Evolutionary conservation across 192 early-diverging fungal species (phyloP).

Genomic region (Linnemannia schmuckeri): DNA sequence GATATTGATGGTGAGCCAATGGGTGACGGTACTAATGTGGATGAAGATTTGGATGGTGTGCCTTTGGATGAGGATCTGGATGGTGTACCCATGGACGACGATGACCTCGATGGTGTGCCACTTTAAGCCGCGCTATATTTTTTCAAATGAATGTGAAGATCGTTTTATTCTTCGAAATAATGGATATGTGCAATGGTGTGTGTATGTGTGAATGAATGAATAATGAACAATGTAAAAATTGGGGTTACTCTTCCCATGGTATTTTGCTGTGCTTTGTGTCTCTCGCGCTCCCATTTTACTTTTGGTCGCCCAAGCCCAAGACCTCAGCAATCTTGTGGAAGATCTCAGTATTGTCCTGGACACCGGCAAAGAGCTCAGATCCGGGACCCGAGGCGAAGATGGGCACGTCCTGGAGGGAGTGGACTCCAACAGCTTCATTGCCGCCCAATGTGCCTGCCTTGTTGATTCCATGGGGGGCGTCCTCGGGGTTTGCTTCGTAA

Average conservation of each 20-base stretch:
- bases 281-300: neutral
- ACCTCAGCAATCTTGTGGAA: conserved; percentile 60
- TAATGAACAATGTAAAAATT: too few species aligned
- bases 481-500: conserved; percentile 26
- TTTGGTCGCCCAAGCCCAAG: conserved; percentile 24
- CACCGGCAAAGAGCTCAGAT: conserved; percentile 44
- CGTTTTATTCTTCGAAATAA: neutral
- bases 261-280: neutral
- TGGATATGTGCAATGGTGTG: neutral
- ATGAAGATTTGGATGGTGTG: conserved; percentile 30
- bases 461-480: conserved; percentile 29
- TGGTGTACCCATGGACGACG: conserved; percentile 52
- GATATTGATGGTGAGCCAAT: conserved; percentile 37
- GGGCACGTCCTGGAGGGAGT: conserved; percentile 58
- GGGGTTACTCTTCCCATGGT: neutral
- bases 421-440: conserved; percentile 36
- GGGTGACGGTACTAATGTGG: conserved; percentile 9
- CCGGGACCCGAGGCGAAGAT: conserved; percentile 54
- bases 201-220: neutral
- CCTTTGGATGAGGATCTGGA: conserved; percentile 30
- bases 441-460: conserved; percentile 22
- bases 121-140: conserved; percentile 8
- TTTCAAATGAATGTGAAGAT: neutral
- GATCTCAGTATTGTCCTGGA: conserved; percentile 56
- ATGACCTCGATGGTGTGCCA: conserved; percentile 66